These are phyloP conservation scores for Plectranthus barbatus DNA, from an alignment of 257 asterid genomes.

Conservation along the genomic window DNA sequence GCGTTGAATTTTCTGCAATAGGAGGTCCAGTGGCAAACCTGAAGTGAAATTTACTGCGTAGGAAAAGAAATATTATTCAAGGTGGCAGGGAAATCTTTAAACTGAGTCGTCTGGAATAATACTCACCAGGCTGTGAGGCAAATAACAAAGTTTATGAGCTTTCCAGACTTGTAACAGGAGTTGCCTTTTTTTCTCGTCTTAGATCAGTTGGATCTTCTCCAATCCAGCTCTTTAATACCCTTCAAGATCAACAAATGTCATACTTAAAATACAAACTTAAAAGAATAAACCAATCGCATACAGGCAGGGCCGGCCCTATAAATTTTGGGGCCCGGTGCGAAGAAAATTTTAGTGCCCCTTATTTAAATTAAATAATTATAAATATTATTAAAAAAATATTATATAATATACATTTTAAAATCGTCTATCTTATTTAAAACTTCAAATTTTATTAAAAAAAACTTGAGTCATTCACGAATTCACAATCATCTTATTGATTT, in stretches of 20 bases:
- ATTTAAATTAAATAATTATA: no score
- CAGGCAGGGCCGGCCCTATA: no score
- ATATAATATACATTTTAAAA: no score
- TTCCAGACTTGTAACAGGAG: conserved; percentile 48
- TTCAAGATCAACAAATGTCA: conserved; percentile 23
- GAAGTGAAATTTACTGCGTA: conserved; percentile 20
- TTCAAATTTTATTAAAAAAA: no score
- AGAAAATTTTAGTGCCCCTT: no score
- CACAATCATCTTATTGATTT: no score
- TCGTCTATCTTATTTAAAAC: no score
- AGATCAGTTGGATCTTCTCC: conserved; percentile 36
- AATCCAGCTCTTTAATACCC: conserved; percentile 41
- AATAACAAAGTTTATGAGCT: conserved; percentile 28
- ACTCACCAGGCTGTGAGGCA: conserved; percentile 55
- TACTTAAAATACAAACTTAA: not conserved
- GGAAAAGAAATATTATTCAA: conserved; percentile 7
- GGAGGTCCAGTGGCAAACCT: conserved; percentile 19
- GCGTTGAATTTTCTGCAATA: not conserved
- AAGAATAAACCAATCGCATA: not conserved
- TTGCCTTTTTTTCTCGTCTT: conserved; percentile 36
- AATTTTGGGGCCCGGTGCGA: no score
- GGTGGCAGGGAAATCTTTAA: not conserved
- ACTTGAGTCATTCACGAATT: no score
- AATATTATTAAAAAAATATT: no score
- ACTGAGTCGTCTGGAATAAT: not conserved